A percentile compares a stretch with the other conserved stretches of the same genome.
These are phyloP conservation scores for Marsdenia floribunda DNA, from an alignment of 257 asterid genomes.

Conservation along the genomic window DNA sequence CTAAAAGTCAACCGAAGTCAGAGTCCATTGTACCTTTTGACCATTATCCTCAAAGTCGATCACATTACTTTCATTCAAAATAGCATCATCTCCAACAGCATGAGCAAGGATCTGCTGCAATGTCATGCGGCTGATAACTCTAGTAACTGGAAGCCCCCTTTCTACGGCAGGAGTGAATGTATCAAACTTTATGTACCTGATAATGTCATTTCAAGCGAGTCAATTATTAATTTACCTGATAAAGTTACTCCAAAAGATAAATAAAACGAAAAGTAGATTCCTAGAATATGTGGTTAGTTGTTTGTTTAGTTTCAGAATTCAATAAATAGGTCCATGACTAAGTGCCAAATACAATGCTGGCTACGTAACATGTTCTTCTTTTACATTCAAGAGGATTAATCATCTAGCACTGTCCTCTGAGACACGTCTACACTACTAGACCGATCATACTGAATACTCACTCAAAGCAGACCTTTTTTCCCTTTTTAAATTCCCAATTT, in stretches of 20 bases:
- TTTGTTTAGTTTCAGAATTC: neutral
- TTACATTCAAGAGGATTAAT: neutral
- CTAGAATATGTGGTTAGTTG: neutral
- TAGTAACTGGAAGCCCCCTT: slow-evolving; percentile 87
- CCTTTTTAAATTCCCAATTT: neutral
- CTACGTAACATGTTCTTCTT: neutral
- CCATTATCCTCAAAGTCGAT: slow-evolving; percentile 68
- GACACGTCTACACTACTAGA: no score
- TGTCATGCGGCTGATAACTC: slow-evolving; percentile 90
- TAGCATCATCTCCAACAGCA: slow-evolving; percentile 78
- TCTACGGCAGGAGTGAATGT: slow-evolving; percentile 96
- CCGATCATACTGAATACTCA: neutral
- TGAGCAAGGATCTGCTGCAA: slow-evolving; percentile 81
- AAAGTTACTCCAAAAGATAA: neutral
- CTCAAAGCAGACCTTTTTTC: no score
- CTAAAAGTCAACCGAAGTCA: neutral
- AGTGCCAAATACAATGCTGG: neutral
- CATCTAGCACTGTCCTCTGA: neutral
- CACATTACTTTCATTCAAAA: slow-evolving; percentile 75
- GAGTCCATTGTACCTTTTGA: slow-evolving; percentile 41
- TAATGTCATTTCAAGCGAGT: slow-evolving; percentile 26
- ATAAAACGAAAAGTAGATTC: neutral
- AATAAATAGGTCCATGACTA: neutral
- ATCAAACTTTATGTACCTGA: slow-evolving; percentile 95
- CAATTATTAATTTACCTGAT: neutral